Conservation (phyloP, 371 early-diverging fungal species). For the Aphelidium insulamus region DNA sequence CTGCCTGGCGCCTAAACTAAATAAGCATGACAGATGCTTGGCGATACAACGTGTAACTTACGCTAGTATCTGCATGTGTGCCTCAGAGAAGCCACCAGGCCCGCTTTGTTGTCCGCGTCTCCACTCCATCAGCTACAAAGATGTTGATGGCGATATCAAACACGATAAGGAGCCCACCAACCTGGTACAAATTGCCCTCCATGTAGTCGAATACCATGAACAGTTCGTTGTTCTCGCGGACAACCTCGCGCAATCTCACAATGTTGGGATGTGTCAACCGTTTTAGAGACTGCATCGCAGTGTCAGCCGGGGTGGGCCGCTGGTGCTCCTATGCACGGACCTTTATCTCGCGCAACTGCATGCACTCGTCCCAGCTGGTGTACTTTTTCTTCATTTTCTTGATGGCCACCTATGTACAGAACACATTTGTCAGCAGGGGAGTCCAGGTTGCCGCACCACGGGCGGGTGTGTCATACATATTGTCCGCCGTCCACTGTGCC, state of each 20-base stretch:
- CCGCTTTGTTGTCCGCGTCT: too few species aligned
- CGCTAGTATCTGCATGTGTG: too few species aligned
- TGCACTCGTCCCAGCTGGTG: slow-evolving; percentile 44
- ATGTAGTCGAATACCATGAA: slow-evolving; percentile 81
- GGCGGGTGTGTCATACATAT: not conserved
- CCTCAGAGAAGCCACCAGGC: too few species aligned
- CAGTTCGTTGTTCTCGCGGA: slow-evolving; percentile 54
- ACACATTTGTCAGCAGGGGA: not conserved
- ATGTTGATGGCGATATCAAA: not conserved
- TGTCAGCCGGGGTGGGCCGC: not conserved
- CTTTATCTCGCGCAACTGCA: slow-evolving; percentile 54
- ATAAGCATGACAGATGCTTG: not conserved
- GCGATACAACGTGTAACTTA: not conserved
- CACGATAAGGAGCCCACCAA: slow-evolving; percentile 1
- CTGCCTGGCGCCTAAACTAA: slow-evolving; percentile 36
- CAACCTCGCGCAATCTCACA: slow-evolving; percentile 51
- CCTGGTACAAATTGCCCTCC: slow-evolving; percentile 80
- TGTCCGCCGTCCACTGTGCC: slow-evolving; percentile 13
- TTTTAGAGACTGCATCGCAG: slow-evolving; percentile 27
- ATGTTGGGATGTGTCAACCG: slow-evolving; percentile 55
- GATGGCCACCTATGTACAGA: slow-evolving; percentile 49
- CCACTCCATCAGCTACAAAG: too few species aligned
- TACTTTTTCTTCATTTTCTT: slow-evolving; percentile 85
- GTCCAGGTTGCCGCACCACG: not conserved
- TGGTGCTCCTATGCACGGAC: slow-evolving; percentile 4